A percentile compares a stretch with the other conserved stretches of the same genome.
Conservation (phyloP, 768 basidiomycete genomes). For the Mycena kentingensis region DNA sequence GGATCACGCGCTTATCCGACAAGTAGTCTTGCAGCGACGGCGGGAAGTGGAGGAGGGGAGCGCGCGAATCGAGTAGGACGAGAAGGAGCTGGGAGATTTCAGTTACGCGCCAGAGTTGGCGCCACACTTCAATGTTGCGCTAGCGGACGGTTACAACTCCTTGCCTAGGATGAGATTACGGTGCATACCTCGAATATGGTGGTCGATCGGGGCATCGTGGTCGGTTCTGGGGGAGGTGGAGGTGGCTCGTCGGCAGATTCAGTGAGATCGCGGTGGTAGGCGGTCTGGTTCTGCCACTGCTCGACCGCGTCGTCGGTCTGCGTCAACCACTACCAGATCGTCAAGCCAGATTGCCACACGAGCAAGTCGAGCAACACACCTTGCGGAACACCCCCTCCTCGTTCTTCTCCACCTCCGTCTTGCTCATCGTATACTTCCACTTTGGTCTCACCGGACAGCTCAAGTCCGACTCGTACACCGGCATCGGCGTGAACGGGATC, state of each 20-base stretch:
- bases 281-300: slow-evolving; percentile 45
- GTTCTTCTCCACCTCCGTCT: slow-evolving; percentile 86
- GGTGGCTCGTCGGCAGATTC: too few relatives aligned
- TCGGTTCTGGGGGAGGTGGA: not conserved
- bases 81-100: slow-evolving; percentile 90
- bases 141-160: too few relatives aligned
- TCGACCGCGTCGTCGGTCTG: slow-evolving; percentile 60
- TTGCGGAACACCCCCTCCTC: slow-evolving; percentile 74
- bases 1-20: slow-evolving; percentile 52
- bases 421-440: slow-evolving; percentile 85
- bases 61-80: slow-evolving; percentile 86
- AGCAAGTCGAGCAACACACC: not conserved
- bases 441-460: slow-evolving; percentile 74
- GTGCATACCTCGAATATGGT: slow-evolving; percentile 90
- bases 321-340: slow-evolving; percentile 65
- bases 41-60: slow-evolving; percentile 85
- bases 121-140: slow-evolving; percentile 91
- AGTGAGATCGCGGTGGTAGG: slow-evolving; percentile 7
- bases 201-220: slow-evolving; percentile 59
- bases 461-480: slow-evolving; percentile 25
- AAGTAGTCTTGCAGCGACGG: slow-evolving; percentile 75
- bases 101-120: slow-evolving; percentile 94
- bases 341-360: not conserved
- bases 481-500: slow-evolving; percentile 39
- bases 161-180: too few relatives aligned